Conservation (phyloP, 2,329 filamentous ascomycete species). For the Exophiala aquamarina region DNA sequence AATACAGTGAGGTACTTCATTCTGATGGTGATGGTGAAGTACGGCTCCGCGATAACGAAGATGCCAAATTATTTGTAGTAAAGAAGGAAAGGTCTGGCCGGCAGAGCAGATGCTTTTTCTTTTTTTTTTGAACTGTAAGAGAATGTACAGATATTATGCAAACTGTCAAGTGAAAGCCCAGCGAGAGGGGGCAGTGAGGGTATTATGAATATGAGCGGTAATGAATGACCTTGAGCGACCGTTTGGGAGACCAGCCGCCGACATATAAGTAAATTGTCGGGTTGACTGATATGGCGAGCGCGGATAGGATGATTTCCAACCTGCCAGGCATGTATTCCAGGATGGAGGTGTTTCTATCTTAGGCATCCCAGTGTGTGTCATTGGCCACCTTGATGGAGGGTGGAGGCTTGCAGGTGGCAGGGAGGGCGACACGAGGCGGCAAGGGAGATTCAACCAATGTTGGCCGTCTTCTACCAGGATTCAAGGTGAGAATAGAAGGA, state of each 20-base stretch:
- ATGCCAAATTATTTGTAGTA: background rate
- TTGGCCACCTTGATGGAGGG: background rate
- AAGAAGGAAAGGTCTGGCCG: conserved; percentile 14
- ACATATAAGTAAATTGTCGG: conserved; percentile 19
- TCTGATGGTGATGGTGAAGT: background rate
- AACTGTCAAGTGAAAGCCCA: conserved; percentile 9
- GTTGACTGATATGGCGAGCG: conserved; percentile 17
- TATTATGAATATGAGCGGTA: conserved; percentile 17
- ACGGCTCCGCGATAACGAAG: too few species aligned
- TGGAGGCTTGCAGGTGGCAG: conserved; percentile 14
- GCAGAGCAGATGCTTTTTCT: conserved; percentile 6
- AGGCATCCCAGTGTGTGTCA: conserved; percentile 11
- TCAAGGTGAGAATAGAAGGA: too few species aligned
- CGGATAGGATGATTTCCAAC: conserved; percentile 18
- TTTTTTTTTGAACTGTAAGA: conserved; percentile 9
- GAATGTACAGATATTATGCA: conserved; percentile 11
- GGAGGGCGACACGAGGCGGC: conserved; percentile 20
- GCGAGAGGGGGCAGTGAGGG: conserved; percentile 2
- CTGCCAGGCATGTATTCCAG: conserved; percentile 10
- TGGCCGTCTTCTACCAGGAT: too few species aligned
- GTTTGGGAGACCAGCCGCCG: conserved; percentile 20
- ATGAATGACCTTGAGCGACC: conserved; percentile 8
- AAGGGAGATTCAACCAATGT: conserved; percentile 3
- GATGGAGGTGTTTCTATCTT: conserved; percentile 23
- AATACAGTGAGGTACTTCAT: conserved; percentile 19